These are phyloP conservation scores for Tulasnella sp. DNA, from an alignment of 768 basidiomycete species.

Conservation along the genomic window DNA sequence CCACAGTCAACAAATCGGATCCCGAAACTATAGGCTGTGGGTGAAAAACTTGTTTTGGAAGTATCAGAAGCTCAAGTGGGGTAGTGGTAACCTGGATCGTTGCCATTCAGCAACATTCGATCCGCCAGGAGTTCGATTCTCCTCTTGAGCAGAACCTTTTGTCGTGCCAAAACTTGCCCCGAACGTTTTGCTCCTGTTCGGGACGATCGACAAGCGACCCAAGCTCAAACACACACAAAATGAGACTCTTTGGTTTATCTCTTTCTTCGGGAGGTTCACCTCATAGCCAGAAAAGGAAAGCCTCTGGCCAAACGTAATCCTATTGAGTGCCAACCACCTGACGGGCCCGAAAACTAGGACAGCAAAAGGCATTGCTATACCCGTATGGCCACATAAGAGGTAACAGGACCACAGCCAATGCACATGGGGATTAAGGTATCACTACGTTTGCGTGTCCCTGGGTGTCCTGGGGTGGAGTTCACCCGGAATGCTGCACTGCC, in stretches of 20 bases:
- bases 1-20: too few relatives aligned
- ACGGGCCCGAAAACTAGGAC: not conserved
- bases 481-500: too few relatives aligned
- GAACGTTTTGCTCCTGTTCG: not conserved
- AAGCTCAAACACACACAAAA: not conserved
- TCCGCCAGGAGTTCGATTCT: slow-evolving; percentile 15
- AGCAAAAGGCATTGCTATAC: too few relatives aligned
- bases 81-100: slow-evolving; percentile 18
- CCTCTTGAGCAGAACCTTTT: slow-evolving; percentile 10
- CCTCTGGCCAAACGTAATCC: not conserved
- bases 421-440: not conserved
- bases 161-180: not conserved
- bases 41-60: not conserved
- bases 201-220: not conserved
- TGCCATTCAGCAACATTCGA: slow-evolving; percentile 9
- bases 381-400: too few relatives aligned
- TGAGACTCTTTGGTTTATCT: not conserved
- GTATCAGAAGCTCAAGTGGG: slow-evolving; percentile 13
- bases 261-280: not conserved
- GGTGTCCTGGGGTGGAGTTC: too few relatives aligned
- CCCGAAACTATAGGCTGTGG: not conserved
- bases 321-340: not conserved
- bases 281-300: not conserved
- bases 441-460: not conserved
- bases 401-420: not conserved